Evolutionary conservation across 1,284 basidiomycete genomes (phyloP), one percentile per base, ranked within the genome.

Genomic region (Jaminaea rosea): DNA sequence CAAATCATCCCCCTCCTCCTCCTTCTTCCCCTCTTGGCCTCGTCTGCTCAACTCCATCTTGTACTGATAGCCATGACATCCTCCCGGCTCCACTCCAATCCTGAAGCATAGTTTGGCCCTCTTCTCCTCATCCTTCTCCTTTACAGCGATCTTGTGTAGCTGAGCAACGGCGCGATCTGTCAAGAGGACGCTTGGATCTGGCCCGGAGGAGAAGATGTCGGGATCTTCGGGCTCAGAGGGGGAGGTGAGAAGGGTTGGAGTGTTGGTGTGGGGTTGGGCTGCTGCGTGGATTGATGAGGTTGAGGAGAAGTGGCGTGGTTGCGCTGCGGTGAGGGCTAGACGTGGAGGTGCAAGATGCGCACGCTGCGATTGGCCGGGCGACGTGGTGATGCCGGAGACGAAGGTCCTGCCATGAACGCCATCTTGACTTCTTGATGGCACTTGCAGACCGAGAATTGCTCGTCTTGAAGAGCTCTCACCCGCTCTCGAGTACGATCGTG

Each of bases 1-100:
- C 88, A 90, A 91, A 75, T 92, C 89, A 55, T 72, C 71, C 0
- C 67, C 59, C 41, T 79, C 79, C 6, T 21, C 32, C 13, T 23
- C 49, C 49, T 70, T 68, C 0, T 71, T 58, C 46, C 79, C 79
- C 23, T 76, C 72, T 42, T 78, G 65, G 23, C 69, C 80, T n/a
- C n/a, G n/a, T n/a, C 2, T 85, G 83, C 1, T 42, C 39, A 17
- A 92, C 54, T 84, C 82, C 79, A 93, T 81, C 72, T 87, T 89
- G 76, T 92, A 92, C 68, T 92, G 87, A 68, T 92, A 92, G 27
- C 89, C 89, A 65, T 93, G 88, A 66, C 89, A 92, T 31, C 89
- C 90, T 15, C 89, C 89, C 3, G 85, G 87, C 69, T 91, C 88
- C 23, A 93, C 86, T 0, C 82, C 77, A 24, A 42, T 42, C 39